These are phyloP conservation scores for Luvunga scandens DNA, from an alignment of 345 rosid species.

Conservation along the genomic window DNA sequence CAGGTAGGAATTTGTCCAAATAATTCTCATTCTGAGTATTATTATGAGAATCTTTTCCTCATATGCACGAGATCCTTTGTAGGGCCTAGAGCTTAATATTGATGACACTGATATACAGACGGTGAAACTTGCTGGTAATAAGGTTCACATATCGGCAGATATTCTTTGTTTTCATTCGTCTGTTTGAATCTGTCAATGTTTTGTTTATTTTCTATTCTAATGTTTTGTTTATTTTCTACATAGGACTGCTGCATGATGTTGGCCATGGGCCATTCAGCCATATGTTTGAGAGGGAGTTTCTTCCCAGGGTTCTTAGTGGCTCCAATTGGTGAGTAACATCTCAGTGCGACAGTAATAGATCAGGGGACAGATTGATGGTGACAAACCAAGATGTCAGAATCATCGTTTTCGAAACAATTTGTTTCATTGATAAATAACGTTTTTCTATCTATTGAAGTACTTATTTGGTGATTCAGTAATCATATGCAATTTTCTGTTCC, in stretches of 20 bases:
- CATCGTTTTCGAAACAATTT: neutral
- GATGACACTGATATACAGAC: constrained; percentile 52
- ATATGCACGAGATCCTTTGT: constrained; percentile 7
- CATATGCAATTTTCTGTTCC: neutral
- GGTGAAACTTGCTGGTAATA: constrained; percentile 67
- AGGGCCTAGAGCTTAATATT: constrained; percentile 65
- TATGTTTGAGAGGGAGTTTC: constrained; percentile 61
- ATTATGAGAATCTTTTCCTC: constrained; percentile 8
- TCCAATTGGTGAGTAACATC: constrained; percentile 38
- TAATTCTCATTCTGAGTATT: neutral
- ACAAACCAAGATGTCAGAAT: neutral
- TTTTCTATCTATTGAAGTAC: neutral
- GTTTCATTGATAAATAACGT: neutral
- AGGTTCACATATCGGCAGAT: neutral
- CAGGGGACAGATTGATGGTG: neutral
- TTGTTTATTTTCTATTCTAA: constrained; percentile 3
- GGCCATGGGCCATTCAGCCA: constrained; percentile 89
- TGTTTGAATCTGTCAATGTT: neutral
- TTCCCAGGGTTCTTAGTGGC: constrained; percentile 47
- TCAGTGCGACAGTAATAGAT: neutral
- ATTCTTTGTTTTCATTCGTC: neutral
- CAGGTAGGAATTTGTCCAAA: constrained; percentile 35
- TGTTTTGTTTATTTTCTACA: constrained; percentile 7
- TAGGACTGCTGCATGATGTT: constrained; percentile 74
- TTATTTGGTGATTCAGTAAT: neutral